Conservation (phyloP, 495 filamentous ascomycete genomes). For the Rostrohypoxylon terebratum region DNA sequence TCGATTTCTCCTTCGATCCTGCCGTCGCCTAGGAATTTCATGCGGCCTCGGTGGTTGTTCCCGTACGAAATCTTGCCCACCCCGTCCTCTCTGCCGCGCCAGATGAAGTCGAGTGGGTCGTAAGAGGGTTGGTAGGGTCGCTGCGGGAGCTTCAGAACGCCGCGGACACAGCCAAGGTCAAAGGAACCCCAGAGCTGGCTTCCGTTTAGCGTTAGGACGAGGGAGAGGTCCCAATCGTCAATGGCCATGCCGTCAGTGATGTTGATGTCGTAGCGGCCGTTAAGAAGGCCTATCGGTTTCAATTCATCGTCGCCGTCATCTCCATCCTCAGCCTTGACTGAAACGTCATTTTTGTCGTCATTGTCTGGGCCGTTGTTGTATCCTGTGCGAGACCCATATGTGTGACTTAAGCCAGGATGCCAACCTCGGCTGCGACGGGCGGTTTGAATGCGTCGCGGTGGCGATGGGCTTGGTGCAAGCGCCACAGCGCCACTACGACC, state of each 20-base stretch:
- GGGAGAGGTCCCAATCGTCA: conserved; percentile 3
- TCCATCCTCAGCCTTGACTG: conserved; percentile 36
- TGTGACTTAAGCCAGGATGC: neutral
- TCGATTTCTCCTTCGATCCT: conserved; percentile 44
- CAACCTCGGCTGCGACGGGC: conserved; percentile 3
- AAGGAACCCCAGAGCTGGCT: conserved; percentile 51
- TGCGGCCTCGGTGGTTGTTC: conserved; percentile 32
- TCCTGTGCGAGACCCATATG: neutral
- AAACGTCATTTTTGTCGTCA: conserved; percentile 36
- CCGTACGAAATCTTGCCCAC: conserved; percentile 30
- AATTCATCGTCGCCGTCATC: conserved; percentile 9
- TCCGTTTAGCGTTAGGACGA: conserved; percentile 52
- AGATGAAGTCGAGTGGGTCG: conserved; percentile 36
- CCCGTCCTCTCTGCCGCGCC: conserved; percentile 49
- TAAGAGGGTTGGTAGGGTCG: conserved; percentile 49
- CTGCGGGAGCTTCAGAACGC: conserved; percentile 45
- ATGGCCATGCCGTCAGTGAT: conserved; percentile 31
- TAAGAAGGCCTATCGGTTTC: conserved; percentile 55
- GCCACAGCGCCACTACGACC: conserved; percentile 12
- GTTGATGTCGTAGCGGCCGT: conserved; percentile 58
- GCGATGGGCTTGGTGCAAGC: neutral
- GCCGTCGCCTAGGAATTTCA: conserved; percentile 51
- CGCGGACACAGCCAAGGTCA: conserved; percentile 47
- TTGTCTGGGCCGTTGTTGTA: conserved; percentile 25
- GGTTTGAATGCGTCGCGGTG: neutral